A percentile compares a stretch with the other conserved stretches of the same genome.
phyloP scores from a whole-genome alignment of 2,329 filamentous ascomycete genomes.

The Capronia coronata region DNA sequence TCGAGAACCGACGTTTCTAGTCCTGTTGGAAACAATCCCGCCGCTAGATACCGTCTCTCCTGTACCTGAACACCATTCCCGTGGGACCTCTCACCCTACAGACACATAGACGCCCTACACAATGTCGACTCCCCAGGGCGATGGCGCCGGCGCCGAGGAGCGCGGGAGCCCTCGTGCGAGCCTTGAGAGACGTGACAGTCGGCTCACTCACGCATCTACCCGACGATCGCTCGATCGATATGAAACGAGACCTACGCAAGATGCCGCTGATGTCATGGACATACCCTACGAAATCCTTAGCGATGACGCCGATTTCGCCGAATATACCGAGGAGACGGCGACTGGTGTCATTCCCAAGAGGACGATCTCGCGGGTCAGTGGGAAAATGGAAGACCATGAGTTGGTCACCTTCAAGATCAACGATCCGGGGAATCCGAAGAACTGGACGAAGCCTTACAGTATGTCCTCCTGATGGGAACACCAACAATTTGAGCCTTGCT shows the following conservation, averaged over 20 bases:
- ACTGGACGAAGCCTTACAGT: constrained; percentile 70
- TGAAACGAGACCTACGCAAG: constrained; percentile 26
- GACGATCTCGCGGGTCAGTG: constrained; percentile 50
- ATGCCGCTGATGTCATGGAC: constrained; percentile 43
- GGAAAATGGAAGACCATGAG: constrained; percentile 50
- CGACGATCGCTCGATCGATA: constrained; percentile 24
- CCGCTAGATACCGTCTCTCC: background rate
- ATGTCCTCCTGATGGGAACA: constrained; percentile 48
- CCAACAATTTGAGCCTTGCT: background rate
- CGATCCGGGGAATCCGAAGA: constrained; percentile 76
- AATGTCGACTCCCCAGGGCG: constrained; percentile 5
- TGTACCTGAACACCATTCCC: background rate
- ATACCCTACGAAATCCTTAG: constrained; percentile 61
- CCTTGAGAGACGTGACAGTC: constrained; percentile 16
- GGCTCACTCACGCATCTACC: constrained; percentile 20
- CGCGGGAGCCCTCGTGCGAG: background rate
- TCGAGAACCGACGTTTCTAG: too few species aligned
- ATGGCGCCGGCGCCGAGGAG: background rate
- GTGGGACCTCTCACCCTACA: background rate
- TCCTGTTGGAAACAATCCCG: background rate
- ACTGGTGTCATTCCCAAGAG: constrained; percentile 56
- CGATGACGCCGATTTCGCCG: constrained; percentile 55
- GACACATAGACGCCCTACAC: background rate
- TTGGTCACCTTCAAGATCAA: constrained; percentile 64
- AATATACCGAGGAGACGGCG: constrained; percentile 59